Evolutionary conservation across 1,139 yeast genomes (phyloP), one percentile per base, ranked within the genome.

Genomic region (Blastobotrys aristatus): DNA sequence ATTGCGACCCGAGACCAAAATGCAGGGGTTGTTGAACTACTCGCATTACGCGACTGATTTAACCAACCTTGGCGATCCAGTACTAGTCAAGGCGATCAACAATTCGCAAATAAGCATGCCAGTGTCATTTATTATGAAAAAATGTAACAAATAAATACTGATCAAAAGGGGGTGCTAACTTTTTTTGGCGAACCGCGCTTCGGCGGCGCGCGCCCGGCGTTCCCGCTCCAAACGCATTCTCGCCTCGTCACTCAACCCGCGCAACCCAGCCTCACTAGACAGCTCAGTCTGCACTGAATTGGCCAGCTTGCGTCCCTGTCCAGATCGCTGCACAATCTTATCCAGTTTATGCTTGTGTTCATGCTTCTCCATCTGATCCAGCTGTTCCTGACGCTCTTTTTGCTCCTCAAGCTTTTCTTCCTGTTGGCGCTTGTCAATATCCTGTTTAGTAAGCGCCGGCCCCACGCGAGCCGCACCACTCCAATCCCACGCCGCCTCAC

Each of bases 171-270:
- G 30, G 30, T 26, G 30, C 11, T 26, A n/a, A n/a, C 33, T 30
- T 30, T 14, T 30, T 30, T 30, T 30, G 14, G 6, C n/a, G 60
- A 90, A 63, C 57, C 99, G 74, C 0, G 94, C 96, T 63, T 92
- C 97, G 0, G 96, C 97, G 0, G 99, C 99, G 52, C 97, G 74
- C 0, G 97, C 97, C 47, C 98, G 72, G 61, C 92, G 90, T 59
- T 92, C 98, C 53, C 98, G 77, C 84, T 90, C 89, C 29, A 92
- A 67, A 59, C 82, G 76, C 75, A 75, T 74, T 59, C 79, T 76
- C 55, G 90, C 96, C 35, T 82, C 87, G 1, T 83, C 90, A 10
- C 76, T 70, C 48, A 83, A 63, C 0, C 73, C 74, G 3, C 63
- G 49, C 20, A 59, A 49, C 5, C 59, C 59, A 11, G 54, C 36